These are phyloP conservation scores for Polygonum aviculare DNA, from an alignment of 148 eudicot species.

Conservation along the genomic window DNA sequence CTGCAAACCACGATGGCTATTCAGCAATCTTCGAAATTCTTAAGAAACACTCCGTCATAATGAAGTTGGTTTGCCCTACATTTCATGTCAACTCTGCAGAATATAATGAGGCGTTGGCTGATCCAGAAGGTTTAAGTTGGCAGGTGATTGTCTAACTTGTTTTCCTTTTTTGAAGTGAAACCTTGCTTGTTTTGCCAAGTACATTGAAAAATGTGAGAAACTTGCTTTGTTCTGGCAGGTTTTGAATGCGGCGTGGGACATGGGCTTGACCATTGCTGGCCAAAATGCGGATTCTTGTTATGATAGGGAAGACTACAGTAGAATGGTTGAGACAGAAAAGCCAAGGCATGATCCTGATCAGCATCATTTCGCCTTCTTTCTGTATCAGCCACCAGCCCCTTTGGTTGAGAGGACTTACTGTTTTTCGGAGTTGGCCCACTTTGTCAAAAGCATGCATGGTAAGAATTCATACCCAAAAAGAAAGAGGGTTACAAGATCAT, in stretches of 20 bases:
- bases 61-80: constrained; percentile 35
- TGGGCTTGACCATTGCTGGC: constrained; percentile 48
- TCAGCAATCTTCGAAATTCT: constrained; percentile 39
- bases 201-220: background rate
- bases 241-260: constrained; percentile 63
- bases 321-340: constrained; percentile 46
- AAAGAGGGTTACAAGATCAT: background rate
- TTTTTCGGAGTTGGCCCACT: constrained; percentile 48
- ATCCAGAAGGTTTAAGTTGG: constrained; percentile 63
- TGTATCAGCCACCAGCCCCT: constrained; percentile 40
- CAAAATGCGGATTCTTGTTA: constrained; percentile 50
- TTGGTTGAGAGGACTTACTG: constrained; percentile 33
- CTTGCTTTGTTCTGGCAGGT: constrained; percentile 40
- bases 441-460: constrained; percentile 69
- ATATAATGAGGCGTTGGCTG: constrained; percentile 41
- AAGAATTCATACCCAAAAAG: constrained; percentile 11
- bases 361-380: constrained; percentile 43
- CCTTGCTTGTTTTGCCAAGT: background rate
- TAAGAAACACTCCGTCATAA: constrained; percentile 37
- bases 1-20: constrained; percentile 56
- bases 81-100: constrained; percentile 31
- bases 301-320: constrained; percentile 47
- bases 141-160: constrained; percentile 36
- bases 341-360: constrained; percentile 64
- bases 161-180: no score